Evolutionary conservation across 2,329 filamentous ascomycete genomes (phyloP), one percentile per base, ranked within the genome.

Genomic region (Apiospora kogelbergensis): DNA sequence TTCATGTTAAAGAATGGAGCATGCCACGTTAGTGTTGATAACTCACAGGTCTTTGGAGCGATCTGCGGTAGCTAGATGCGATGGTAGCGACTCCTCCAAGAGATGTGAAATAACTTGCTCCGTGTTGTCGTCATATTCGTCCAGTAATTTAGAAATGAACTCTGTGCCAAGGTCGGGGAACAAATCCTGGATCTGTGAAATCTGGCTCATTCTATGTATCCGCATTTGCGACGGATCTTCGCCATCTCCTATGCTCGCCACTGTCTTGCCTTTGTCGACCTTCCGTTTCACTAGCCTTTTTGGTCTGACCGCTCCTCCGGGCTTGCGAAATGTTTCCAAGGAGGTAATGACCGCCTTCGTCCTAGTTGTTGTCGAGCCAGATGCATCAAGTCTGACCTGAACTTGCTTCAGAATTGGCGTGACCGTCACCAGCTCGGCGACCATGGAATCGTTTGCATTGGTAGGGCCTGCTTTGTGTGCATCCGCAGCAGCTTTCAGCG

Each of bases 111-210:
- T 91, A 44, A 96, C 91, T 77, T 91, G 87, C 79, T 98, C 94
- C 0, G 91, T 87, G 74, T 95, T 85, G 73, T 96, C 90, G 60
- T 83, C 81, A 77, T 96, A 98, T 76, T 93, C 90, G 74, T 95
- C 92, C 30, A 98, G 84, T 11, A 97, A 85, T 74, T 88, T 91
- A 22, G 93, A 86, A 20, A 98, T 84, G 76, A 97, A 98, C 0
- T 87, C 93, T 4, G 93, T 91, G 6, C 95, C 94, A 11, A 98
- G 84, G 71, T 97, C 89, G 0, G 95, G 94, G 76, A 98, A 98
- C 0, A 98, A 84, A 76, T 99, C 95, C 77, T 97, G 94, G n/a
- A 99, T 86, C 78, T 97, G 93, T 0, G 92, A 92, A 66, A 98
- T 89, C 65, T 95, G 88, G 74, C 92, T 95, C 88, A 97, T 91